A percentile compares a stretch with the other conserved stretches of the same genome.
phyloP scores from a whole-genome alignment of 2,329 filamentous ascomycete genomes.

The Paradendryphiella salina region DNA sequence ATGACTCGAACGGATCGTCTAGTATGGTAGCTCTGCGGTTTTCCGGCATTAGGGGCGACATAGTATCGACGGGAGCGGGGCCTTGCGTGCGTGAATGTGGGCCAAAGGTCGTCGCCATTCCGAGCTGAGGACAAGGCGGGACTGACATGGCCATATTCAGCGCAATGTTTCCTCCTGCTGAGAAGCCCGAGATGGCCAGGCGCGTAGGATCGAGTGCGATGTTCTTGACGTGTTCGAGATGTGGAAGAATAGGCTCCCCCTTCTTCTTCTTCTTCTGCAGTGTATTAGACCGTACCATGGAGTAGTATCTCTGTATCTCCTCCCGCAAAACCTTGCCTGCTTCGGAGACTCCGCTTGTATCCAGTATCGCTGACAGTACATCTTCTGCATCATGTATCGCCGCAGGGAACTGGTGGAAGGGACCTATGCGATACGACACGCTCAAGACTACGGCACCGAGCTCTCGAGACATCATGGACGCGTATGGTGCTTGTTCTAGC shows the following conservation, averaged over 20 bases:
- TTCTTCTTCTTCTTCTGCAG: conserved; percentile 30
- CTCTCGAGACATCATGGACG: conserved; percentile 51
- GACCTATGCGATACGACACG: conserved; percentile 55
- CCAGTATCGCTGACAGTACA: conserved; percentile 50
- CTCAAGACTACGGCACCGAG: conserved; percentile 51
- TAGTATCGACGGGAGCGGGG: conserved; percentile 18
- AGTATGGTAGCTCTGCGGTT: conserved; percentile 37
- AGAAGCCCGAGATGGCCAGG: conserved; percentile 52
- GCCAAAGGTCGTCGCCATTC: conserved; percentile 14
- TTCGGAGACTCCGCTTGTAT: conserved; percentile 38
- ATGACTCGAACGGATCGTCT: conserved; percentile 38
- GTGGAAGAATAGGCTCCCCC: conserved; percentile 12
- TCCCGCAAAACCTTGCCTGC: conserved; percentile 41
- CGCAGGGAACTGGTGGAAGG: conserved; percentile 53
- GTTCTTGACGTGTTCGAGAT: conserved; percentile 25
- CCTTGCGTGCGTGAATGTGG: conserved; percentile 12
- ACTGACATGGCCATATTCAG: conserved; percentile 49
- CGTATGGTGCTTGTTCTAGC: conserved; percentile 53
- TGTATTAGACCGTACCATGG: conserved; percentile 29
- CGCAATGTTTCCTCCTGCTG: conserved; percentile 54
- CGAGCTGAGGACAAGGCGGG: conserved; percentile 34
- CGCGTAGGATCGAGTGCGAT: conserved; percentile 47
- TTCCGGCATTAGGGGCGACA: conserved; percentile 37
- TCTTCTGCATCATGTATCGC: conserved; percentile 55
- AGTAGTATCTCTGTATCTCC: conserved; percentile 42